Evolutionary conservation across 2,329 filamentous ascomycete genomes (phyloP), one percentile per base, ranked within the genome.

Genomic region (Ceratocystis ficicola): DNA sequence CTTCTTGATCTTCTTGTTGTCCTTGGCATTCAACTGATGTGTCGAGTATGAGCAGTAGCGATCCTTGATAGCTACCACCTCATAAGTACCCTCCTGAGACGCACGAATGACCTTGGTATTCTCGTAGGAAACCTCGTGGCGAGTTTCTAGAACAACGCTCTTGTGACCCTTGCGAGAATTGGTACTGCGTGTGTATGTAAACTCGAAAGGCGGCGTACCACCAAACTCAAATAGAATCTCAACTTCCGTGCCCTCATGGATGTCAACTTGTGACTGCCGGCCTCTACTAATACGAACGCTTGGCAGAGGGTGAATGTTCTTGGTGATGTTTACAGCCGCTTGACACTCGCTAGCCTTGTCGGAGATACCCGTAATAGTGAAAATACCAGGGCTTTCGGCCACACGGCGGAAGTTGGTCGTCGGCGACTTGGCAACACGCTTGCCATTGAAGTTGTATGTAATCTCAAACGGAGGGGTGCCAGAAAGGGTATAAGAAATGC

Each of bases 31-130:
- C 59, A 80, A 76, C 69, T 84, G 82, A 72, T 86, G 82, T 68
- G 86, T 93, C 59, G 89, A 89, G 75, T 95, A 96, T 30, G 90
- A 86, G 74, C 94, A 99, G 77, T 84, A 95, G 72, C 85, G 85
- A 76, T 99, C 94, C 79, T 95, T 95, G 76, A 99, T 96, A 10
- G 90, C 87, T 36, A 97, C 89, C 20, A 99, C 93, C 77, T 99
- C 94, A 73, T 99, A 99, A 70, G 91, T 96, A 62, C 94, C 94
- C 79, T 97, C 94, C 73, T 96, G 89, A 70, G 87, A 91, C 30
- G 92, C 91, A 71, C 86, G 86, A 71, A 97, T 83, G 30, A 85
- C 84, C 81, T 95, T 92, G 72, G 79, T 86, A 74, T 90, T 83
- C 72, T 95, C 90, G 69, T 92, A 84, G 62, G 88, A 93, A 20